These are phyloP conservation scores for Hibiscus syriacus DNA, from an alignment of 345 rosid species.

Conservation along the genomic window DNA sequence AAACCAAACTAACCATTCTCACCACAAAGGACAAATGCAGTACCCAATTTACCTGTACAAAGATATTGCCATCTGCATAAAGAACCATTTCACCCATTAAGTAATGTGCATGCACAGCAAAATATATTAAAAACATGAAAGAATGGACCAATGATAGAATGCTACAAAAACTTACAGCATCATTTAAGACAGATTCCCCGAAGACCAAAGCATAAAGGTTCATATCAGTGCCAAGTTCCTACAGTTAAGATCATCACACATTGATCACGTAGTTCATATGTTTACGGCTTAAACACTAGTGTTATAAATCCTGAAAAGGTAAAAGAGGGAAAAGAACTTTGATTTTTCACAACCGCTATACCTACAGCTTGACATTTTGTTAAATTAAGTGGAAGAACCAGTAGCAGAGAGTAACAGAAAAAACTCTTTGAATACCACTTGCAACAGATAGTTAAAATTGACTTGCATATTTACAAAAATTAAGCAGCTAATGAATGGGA, in stretches of 20 bases:
- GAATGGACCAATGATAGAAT: not conserved
- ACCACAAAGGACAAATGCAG: conserved; percentile 1
- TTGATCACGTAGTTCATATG: not conserved
- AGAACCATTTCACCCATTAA: conserved; percentile 8
- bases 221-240: conserved; percentile 95
- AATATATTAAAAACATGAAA: conserved; percentile 16
- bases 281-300: not conserved
- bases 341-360: not conserved
- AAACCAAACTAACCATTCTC: conserved; percentile 6
- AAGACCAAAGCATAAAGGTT: conserved; percentile 96
- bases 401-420: not conserved
- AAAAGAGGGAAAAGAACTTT: not conserved
- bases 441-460: not conserved
- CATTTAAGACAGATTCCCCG: conserved; percentile 97
- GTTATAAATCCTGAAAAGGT: not conserved
- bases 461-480: not conserved
- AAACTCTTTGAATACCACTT: not conserved
- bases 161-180: conserved; percentile 65
- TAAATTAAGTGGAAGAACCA: not conserved
- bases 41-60: conserved; percentile 68
- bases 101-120: not conserved
- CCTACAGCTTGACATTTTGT: not conserved
- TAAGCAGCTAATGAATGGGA: not conserved
- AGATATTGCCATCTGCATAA: conserved; percentile 85
- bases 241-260: conserved; percentile 18